These are phyloP conservation scores for Paramecium tetraurelia DNA, from an alignment of 73 alveolate genomes.

Conservation along the genomic window DNA sequence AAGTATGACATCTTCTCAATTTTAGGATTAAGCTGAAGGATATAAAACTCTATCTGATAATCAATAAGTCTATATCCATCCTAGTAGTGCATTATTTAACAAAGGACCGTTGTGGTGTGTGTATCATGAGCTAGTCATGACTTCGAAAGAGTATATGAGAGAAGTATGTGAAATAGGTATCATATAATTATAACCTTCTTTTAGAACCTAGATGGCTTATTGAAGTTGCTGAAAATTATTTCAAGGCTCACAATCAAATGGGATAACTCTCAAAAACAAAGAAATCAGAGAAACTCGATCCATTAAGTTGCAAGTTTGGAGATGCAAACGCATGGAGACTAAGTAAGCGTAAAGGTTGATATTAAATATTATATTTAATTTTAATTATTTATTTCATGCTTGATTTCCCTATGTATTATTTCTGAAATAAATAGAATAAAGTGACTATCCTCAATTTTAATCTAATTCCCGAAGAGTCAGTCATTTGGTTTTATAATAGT, in stretches of 20 bases:
- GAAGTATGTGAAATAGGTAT: conserved; percentile 83
- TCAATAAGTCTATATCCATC: conserved; percentile 98
- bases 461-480: background rate
- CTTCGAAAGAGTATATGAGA: conserved; percentile 99
- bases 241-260: conserved; percentile 83
- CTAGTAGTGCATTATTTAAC: conserved; percentile 96
- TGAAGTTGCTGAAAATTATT: conserved; percentile 99
- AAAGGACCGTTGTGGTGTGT: conserved; percentile 99
- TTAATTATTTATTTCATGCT: background rate
- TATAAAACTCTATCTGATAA: conserved; percentile 93
- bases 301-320: conserved; percentile 95
- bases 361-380: background rate
- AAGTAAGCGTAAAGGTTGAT: conserved; percentile 92
- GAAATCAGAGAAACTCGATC: conserved; percentile 97
- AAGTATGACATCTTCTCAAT: background rate
- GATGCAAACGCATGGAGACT: conserved; percentile 99
- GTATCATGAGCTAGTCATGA: conserved; percentile 93
- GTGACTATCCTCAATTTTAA: background rate
- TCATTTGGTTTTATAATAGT: background rate
- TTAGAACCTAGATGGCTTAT: conserved; percentile 98
- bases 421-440: background rate
- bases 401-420: background rate
- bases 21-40: conserved; percentile 88
- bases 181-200: background rate
- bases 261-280: conserved; percentile 82